Percentiles rank a stretch among this genome's conserved stretches.
Conservation (phyloP, 2,329 filamentous ascomycete genomes). For the Venturia effusa region DNA sequence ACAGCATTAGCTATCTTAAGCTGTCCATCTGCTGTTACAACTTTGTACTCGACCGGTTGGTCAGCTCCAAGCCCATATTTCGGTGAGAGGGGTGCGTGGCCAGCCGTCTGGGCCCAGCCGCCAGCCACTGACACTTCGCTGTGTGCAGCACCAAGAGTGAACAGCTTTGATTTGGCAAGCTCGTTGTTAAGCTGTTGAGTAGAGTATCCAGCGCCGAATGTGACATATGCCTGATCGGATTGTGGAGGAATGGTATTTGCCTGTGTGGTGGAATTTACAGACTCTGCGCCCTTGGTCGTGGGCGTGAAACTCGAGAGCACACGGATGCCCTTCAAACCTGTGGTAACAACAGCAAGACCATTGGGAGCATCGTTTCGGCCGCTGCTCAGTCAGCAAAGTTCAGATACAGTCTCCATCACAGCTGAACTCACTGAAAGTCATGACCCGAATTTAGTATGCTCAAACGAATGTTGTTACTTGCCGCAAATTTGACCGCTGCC, state of each 20-base stretch:
- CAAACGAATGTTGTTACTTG: conserved; percentile 5
- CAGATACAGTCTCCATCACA: background rate
- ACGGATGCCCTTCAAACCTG: background rate
- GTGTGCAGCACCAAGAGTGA: conserved; percentile 11
- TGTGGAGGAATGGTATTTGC: background rate
- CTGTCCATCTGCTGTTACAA: conserved; percentile 21
- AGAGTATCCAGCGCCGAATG: conserved; percentile 3
- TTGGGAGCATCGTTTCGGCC: conserved; percentile 7
- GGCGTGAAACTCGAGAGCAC: background rate
- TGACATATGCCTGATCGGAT: conserved; percentile 3
- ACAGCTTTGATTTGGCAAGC: background rate
- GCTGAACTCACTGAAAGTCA: conserved; percentile 5
- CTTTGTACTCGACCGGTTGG: conserved; percentile 18
- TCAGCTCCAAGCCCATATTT: conserved; percentile 22
- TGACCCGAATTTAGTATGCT: conserved; percentile 9
- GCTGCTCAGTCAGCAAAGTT: background rate
- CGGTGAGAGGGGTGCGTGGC: background rate
- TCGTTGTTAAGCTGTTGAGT: conserved; percentile 4
- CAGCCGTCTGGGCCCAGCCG: conserved; percentile 8
- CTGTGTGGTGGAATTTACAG: conserved; percentile 1
- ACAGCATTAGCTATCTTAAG: conserved; percentile 10
- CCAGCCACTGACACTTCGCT: background rate
- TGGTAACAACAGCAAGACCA: background rate
- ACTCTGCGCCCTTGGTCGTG: background rate
- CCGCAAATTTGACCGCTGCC: conserved; percentile 5